phyloP scores from a whole-genome alignment of 306 rosid species.

The Leucaena leucocephala region DNA sequence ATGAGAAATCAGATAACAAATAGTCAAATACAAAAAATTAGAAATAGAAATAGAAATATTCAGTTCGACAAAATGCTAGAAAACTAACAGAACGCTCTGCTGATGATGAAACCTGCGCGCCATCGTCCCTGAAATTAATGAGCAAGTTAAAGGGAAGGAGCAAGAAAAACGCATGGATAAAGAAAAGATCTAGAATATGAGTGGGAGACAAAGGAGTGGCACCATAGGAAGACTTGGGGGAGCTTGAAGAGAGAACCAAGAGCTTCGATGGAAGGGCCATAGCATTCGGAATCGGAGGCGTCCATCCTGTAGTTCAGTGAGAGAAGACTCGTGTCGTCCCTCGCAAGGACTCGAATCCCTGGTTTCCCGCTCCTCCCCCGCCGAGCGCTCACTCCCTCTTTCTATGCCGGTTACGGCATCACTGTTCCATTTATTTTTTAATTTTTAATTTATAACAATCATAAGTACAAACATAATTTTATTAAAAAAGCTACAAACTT shows the following conservation, averaged over 20 bases:
- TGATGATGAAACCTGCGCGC: conserved; percentile 31
- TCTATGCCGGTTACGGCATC: neutral
- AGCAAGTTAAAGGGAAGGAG: neutral
- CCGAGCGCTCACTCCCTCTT: neutral
- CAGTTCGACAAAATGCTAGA: neutral
- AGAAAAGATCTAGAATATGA: neutral
- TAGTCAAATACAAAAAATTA: neutral
- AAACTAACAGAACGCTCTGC: conserved; percentile 45
- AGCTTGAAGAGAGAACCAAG: conserved; percentile 77
- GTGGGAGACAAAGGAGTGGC: conserved; percentile 13
- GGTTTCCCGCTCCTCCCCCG: neutral
- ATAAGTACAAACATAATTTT: no score
- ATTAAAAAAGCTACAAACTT: no score
- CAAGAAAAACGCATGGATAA: neutral
- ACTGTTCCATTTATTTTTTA: neutral
- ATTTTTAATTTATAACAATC: no score
- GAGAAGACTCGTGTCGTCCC: conserved; percentile 4
- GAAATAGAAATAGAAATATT: neutral
- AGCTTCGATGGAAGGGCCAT: conserved; percentile 61
- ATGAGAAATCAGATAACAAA: neutral
- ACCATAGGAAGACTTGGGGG: conserved; percentile 79
- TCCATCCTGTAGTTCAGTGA: conserved; percentile 27
- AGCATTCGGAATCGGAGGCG: conserved; percentile 43
- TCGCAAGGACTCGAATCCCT: neutral
- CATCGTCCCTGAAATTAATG: conserved; percentile 62